Conservation (phyloP, 2,329 filamentous ascomycete species). For the Graphiopsis chlorocephala region DNA sequence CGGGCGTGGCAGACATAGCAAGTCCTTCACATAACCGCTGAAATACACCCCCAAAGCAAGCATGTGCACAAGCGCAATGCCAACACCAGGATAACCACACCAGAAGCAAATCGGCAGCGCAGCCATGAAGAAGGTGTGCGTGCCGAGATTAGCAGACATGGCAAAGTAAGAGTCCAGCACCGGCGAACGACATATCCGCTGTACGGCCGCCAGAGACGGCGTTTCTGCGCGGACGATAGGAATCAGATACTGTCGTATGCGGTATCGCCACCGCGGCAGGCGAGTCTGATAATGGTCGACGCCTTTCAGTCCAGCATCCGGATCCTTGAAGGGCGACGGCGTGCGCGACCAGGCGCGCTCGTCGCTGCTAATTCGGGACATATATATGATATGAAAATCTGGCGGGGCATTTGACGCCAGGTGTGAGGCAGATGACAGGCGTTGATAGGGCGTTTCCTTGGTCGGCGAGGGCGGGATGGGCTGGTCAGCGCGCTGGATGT, state of each 20-base stretch:
- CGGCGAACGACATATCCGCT: slow-evolving; percentile 75
- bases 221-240: slow-evolving; percentile 93
- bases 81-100: slow-evolving; percentile 83
- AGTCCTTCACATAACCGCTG: slow-evolving; percentile 91
- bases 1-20: slow-evolving; percentile 86
- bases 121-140: slow-evolving; percentile 98
- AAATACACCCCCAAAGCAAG: slow-evolving; percentile 64
- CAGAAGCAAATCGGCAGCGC: slow-evolving; percentile 93
- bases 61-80: slow-evolving; percentile 66
- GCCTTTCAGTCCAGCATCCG: slow-evolving; percentile 75
- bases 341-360: slow-evolving; percentile 19
- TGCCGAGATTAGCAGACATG: slow-evolving; percentile 91
- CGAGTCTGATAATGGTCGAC: slow-evolving; percentile 63
- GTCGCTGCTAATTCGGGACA: slow-evolving; percentile 9
- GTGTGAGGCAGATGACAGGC: background rate
- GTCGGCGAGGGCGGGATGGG: background rate
- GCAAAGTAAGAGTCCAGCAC: slow-evolving; percentile 95
- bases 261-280: slow-evolving; percentile 86
- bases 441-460: background rate
- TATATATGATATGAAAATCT: slow-evolving; percentile 1
- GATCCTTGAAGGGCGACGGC: slow-evolving; percentile 30
- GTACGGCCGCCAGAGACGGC: slow-evolving; percentile 83
- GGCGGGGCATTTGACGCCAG: slow-evolving; percentile 13
- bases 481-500: background rate
- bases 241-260: slow-evolving; percentile 74